Conservation (phyloP, 331 rosid genomes). For the Rosa hybrid region DNA sequence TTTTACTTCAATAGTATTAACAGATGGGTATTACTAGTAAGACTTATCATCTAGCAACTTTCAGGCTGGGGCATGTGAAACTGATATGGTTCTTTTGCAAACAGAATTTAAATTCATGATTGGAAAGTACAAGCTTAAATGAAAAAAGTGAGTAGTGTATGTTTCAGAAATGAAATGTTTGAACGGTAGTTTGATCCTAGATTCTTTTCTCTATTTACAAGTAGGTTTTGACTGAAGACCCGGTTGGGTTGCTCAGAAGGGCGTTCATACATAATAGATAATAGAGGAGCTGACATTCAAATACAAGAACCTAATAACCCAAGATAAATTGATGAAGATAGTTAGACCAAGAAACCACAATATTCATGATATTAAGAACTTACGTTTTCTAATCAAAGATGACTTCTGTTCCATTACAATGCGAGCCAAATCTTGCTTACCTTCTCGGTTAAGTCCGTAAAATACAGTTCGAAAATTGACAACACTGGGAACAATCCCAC, state of each 20-base stretch:
- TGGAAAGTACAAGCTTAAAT: constrained; percentile 3
- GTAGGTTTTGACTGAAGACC: background rate
- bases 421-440: constrained; percentile 65
- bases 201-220: background rate
- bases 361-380: constrained; percentile 36
- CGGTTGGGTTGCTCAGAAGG: background rate
- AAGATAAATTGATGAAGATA: no score
- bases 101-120: background rate
- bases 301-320: no score
- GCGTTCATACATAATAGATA: background rate
- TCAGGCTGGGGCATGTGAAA: constrained; percentile 16
- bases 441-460: constrained; percentile 78
- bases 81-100: background rate
- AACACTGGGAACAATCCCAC: constrained; percentile 79
- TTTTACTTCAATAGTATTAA: background rate
- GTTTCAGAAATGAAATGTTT: background rate
- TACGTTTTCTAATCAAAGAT: constrained; percentile 59
- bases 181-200: background rate
- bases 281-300: background rate
- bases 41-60: background rate
- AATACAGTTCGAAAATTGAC: constrained; percentile 69
- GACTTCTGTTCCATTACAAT: constrained; percentile 58
- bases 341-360: no score
- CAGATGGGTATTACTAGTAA: background rate
- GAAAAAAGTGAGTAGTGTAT: background rate